A percentile compares a stretch with the other conserved stretches of the same genome.
Evolutionary conservation across 306 rosid species (phyloP).

Genomic region (Cucurbita maxima): DNA sequence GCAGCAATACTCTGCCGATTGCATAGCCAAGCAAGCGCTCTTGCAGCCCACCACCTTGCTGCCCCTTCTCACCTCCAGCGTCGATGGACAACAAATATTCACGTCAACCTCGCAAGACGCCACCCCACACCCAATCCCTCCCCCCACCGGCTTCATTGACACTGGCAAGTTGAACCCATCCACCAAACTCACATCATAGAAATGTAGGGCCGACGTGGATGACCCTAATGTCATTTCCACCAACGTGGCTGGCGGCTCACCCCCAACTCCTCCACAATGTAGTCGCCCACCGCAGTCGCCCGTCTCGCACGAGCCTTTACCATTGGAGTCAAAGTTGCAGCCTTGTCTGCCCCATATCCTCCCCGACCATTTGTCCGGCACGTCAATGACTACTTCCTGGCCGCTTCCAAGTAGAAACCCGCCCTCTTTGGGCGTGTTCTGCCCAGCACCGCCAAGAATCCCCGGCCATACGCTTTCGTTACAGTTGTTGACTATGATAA

Average conservation of each 20-base stretch:
- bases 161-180: conserved; percentile 72
- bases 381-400: conserved; percentile 45
- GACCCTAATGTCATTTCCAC: conserved; percentile 90
- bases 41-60: conserved; percentile 56
- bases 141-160: conserved; percentile 51
- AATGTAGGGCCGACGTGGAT: conserved; percentile 56
- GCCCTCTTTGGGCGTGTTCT: conserved; percentile 53
- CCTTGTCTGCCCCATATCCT: conserved; percentile 93
- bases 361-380: conserved; percentile 84
- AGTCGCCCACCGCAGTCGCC: conserved; percentile 62
- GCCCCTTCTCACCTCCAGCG: conserved; percentile 30
- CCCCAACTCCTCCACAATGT: conserved; percentile 45
- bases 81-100: conserved; percentile 42
- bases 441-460: conserved; percentile 68
- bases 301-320: conserved; percentile 53
- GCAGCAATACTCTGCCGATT: conserved; percentile 61
- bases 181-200: conserved; percentile 82
- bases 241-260: conserved; percentile 72
- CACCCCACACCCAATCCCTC: conserved; percentile 64
- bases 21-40: conserved; percentile 74
- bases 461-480: conserved; percentile 84
- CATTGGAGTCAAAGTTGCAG: conserved; percentile 46
- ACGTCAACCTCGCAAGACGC: conserved; percentile 65
- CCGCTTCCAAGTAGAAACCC: conserved; percentile 77
- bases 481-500: conserved; percentile 79